A percentile compares a stretch with the other conserved stretches of the same genome.
Evolutionary conservation across 2,329 filamentous ascomycete genomes (phyloP).

Genomic region (Calonectria pauciramosa): DNA sequence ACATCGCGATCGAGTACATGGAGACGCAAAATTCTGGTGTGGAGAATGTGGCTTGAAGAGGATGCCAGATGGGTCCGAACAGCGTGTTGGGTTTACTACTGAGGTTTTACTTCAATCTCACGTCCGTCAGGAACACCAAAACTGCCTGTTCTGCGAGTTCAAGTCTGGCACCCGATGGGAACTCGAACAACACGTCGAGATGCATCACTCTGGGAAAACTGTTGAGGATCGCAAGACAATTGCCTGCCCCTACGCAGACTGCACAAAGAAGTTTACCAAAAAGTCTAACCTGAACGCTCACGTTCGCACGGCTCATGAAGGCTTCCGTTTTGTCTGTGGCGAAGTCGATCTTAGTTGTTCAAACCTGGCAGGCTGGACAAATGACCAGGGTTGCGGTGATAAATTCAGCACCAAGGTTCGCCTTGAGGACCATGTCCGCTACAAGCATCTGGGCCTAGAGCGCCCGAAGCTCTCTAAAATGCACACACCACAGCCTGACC

Average conservation of each 20-base stretch:
- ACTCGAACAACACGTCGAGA: constrained; percentile 83
- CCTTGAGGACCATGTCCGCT: constrained; percentile 87
- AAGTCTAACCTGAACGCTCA: constrained; percentile 88
- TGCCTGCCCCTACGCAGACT: constrained; percentile 76
- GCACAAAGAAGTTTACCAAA: constrained; percentile 83
- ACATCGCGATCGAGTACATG: constrained; percentile 80
- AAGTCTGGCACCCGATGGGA: constrained; percentile 76
- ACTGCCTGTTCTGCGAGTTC: constrained; percentile 82
- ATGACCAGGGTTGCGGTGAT: constrained; percentile 78
- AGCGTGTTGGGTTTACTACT: constrained; percentile 76
- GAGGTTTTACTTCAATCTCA: constrained; percentile 80
- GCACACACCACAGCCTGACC: constrained; percentile 39
- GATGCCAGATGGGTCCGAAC: constrained; percentile 55
- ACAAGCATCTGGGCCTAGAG: constrained; percentile 78
- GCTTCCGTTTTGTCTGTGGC: constrained; percentile 84
- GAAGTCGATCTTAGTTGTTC: constrained; percentile 70
- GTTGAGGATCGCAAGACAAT: constrained; percentile 76
- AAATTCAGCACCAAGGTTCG: constrained; percentile 82
- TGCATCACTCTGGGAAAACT: constrained; percentile 75
- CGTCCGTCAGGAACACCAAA: constrained; percentile 78
- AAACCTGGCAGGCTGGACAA: constrained; percentile 75
- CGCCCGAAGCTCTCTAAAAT: constrained; percentile 54
- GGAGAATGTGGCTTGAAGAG: constrained; percentile 72
- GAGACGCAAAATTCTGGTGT: constrained; percentile 80
- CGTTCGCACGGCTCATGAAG: constrained; percentile 81